Conservation (phyloP, 106 monocot species). For the Narthecium ossifragum region DNA sequence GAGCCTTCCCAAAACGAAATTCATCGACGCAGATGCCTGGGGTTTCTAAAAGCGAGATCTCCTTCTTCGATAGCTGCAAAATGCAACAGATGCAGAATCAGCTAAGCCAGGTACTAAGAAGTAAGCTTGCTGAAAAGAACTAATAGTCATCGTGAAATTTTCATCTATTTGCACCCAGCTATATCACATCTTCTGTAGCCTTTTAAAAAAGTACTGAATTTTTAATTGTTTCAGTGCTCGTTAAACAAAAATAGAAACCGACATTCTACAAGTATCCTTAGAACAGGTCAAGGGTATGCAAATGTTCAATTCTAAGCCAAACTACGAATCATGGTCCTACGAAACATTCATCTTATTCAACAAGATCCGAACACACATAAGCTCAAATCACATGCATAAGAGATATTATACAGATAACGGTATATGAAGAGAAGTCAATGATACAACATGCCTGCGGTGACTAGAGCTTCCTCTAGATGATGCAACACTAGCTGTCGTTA, state of each 20-base stretch:
- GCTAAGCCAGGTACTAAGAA: neutral
- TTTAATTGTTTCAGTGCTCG: too few species aligned
- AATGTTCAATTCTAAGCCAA: too few species aligned
- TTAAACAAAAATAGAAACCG: neutral
- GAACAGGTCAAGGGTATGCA: too few species aligned
- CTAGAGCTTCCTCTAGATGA: slow-evolving; percentile 13
- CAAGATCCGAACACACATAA: neutral
- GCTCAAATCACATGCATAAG: neutral
- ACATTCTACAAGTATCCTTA: neutral
- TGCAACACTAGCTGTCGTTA: neutral
- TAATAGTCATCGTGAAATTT: neutral
- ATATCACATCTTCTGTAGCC: too few species aligned
- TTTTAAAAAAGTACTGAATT: too few species aligned
- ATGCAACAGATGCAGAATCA: neutral
- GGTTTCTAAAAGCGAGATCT: slow-evolving; percentile 7
- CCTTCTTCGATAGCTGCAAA: slow-evolving; percentile 17
- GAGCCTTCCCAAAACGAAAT: too few species aligned
- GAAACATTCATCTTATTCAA: too few species aligned
- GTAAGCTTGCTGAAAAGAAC: neutral
- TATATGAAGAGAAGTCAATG: neutral
- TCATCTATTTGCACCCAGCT: neutral
- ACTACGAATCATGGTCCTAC: too few species aligned
- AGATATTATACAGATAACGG: neutral
- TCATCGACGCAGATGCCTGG: too few species aligned
- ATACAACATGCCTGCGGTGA: neutral